phyloP scores from a whole-genome alignment of 108 stramenopile genomes.

The Nitzschia sp. region DNA sequence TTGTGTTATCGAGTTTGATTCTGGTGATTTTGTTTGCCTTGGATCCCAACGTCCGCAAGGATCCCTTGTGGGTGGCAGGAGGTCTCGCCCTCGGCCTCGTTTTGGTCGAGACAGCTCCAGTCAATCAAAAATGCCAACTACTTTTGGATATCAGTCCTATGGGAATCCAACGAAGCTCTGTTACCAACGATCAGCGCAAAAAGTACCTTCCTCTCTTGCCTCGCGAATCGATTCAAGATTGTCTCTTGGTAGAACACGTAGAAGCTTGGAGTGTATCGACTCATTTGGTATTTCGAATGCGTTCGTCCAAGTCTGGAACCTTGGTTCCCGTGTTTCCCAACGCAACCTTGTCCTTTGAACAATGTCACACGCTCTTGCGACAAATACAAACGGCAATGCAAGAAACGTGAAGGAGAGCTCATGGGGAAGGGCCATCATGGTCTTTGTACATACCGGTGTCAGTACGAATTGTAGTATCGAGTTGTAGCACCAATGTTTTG shows the following conservation, averaged over 20 bases:
- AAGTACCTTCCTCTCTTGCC: slow-evolving; percentile 28
- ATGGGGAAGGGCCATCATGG: too few relatives aligned
- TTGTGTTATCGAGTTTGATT: not conserved
- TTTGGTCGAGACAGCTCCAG: slow-evolving; percentile 15
- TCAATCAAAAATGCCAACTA: slow-evolving; percentile 10
- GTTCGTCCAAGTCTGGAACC: not conserved
- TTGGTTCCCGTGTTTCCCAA: slow-evolving; percentile 33
- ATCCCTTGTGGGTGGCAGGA: slow-evolving; percentile 14
- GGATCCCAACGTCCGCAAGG: slow-evolving; percentile 11
- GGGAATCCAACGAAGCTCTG: slow-evolving; percentile 29
- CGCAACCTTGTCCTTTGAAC: slow-evolving; percentile 26
- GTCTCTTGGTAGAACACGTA: slow-evolving; percentile 32
- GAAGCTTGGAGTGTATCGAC: slow-evolving; percentile 21
- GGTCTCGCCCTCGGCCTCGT: slow-evolving; percentile 14
- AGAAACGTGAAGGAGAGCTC: not conserved
- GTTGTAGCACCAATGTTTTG: too few relatives aligned
- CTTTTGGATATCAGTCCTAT: slow-evolving; percentile 21
- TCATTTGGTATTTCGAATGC: slow-evolving; percentile 30
- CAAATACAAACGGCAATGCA: slow-evolving; percentile 29
- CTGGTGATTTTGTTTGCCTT: not conserved
- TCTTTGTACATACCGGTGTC: too few relatives aligned
- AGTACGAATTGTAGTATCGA: too few relatives aligned
- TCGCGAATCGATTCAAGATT: slow-evolving; percentile 23
- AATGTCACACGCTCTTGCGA: slow-evolving; percentile 24
- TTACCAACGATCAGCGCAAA: not conserved